Evolutionary conservation across 371 early-diverging fungal genomes (phyloP).

Genomic region (Basidiobolus heterosporus): DNA sequence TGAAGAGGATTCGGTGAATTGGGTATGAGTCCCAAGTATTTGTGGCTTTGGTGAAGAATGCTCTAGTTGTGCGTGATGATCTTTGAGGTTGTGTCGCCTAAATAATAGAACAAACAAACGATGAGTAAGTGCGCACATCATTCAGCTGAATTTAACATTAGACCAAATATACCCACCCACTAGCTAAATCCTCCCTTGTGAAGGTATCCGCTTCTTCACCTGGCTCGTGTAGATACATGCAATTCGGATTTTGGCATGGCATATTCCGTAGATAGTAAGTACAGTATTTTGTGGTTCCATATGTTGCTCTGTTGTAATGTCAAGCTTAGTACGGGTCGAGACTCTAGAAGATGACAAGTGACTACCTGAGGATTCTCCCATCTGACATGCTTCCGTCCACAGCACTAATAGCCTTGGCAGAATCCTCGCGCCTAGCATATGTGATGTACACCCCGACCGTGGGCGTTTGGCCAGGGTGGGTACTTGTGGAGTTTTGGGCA

Average conservation of each 20-base stretch:
- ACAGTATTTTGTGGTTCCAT: constrained; percentile 96
- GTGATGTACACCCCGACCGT: constrained; percentile 79
- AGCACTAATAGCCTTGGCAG: constrained; percentile 72
- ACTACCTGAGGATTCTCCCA: constrained; percentile 55
- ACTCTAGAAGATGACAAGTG: not conserved
- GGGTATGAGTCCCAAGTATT: too few relatives aligned
- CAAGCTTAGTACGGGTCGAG: not conserved
- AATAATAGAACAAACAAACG: not conserved
- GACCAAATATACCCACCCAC: constrained; percentile 20
- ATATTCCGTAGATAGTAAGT: constrained; percentile 81
- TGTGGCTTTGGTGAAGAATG: not conserved
- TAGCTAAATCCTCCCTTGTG: constrained; percentile 41
- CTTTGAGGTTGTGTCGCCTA: not conserved
- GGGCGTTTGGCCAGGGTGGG: constrained; percentile 28
- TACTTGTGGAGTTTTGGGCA: constrained; percentile 7
- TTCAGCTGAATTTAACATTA: not conserved
- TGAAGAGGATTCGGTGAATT: not conserved
- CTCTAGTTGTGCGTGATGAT: not conserved
- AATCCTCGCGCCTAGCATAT: constrained; percentile 73
- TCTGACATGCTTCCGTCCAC: constrained; percentile 87
- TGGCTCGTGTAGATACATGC: constrained; percentile 89
- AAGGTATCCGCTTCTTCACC: constrained; percentile 76
- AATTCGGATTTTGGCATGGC: constrained; percentile 79
- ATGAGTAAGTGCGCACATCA: not conserved
- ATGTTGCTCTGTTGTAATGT: constrained; percentile 43